These are phyloP conservation scores for Penicillium palitans DNA, from an alignment of 2,329 filamentous ascomycete species.

Conservation along the genomic window DNA sequence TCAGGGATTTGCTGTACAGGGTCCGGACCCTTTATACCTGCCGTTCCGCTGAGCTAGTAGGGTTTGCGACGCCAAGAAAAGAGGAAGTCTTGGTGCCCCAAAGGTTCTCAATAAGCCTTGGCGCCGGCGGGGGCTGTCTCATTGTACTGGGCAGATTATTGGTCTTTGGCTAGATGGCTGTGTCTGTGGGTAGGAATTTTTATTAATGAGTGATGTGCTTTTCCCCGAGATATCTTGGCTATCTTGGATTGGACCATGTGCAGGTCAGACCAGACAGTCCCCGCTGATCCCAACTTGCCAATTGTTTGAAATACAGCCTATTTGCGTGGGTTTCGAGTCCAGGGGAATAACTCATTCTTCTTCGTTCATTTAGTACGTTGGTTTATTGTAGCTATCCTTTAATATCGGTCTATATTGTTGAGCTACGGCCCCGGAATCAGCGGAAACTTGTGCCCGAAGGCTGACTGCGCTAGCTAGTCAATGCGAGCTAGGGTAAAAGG, in stretches of 20 bases:
- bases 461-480: neutral
- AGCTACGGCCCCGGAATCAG: neutral
- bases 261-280: neutral
- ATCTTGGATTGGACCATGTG: neutral
- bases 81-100: slow-evolving; percentile 22
- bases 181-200: neutral
- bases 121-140: neutral
- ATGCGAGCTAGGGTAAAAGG: neutral
- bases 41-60: neutral
- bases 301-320: neutral
- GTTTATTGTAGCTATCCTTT: neutral
- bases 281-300: neutral
- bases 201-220: neutral
- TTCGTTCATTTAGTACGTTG: neutral
- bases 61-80: slow-evolving; percentile 16
- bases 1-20: neutral
- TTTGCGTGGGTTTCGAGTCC: neutral
- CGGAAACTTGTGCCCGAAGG: neutral
- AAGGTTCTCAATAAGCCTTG: slow-evolving; percentile 22
- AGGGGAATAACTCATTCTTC: neutral
- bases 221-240: neutral
- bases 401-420: neutral
- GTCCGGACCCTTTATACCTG: slow-evolving; percentile 18
- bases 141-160: neutral
- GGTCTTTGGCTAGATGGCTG: neutral